Evolutionary conservation across 164 flowering plant genomes (phyloP).

Genomic region (Liquidambar formosana): DNA sequence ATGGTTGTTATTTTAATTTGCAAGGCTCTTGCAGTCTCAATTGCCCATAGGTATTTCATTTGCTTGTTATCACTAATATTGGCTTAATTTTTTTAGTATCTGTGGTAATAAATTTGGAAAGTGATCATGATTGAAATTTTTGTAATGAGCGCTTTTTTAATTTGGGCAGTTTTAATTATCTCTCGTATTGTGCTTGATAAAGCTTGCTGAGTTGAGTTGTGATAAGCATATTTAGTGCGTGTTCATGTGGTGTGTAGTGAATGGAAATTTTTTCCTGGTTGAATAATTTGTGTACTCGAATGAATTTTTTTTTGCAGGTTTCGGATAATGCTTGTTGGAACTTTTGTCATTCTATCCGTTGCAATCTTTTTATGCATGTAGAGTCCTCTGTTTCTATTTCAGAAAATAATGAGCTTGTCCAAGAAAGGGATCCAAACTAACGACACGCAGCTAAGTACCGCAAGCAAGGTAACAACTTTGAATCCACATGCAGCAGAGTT

Average conservation of each 20-base stretch:
- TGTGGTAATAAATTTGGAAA: neutral
- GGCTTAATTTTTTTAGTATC: neutral
- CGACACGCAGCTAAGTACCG: slow-evolving; percentile 39
- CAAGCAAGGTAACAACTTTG: slow-evolving; percentile 49
- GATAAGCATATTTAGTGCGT: neutral
- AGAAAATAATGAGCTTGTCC: slow-evolving; percentile 71
- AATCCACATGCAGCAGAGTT: slow-evolving; percentile 98
- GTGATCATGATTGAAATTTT: neutral
- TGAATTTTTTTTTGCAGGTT: slow-evolving; percentile 51
- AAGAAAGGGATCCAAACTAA: slow-evolving; percentile 46
- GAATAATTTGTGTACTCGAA: neutral
- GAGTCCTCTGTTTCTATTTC: slow-evolving; percentile 4
- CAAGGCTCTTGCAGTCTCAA: neutral
- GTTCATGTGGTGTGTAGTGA: neutral
- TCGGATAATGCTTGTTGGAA: slow-evolving; percentile 44
- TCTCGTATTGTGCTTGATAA: neutral
- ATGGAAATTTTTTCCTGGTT: slow-evolving; percentile 4
- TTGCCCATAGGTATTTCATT: neutral
- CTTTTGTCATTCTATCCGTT: slow-evolving; percentile 1
- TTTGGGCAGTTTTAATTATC: neutral
- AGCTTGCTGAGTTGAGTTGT: neutral
- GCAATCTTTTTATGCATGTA: slow-evolving; percentile 18
- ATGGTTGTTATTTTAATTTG: neutral
- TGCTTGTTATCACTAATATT: neutral
- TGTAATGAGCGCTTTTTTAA: neutral